Percentiles rank a stretch among this genome's conserved stretches.
Evolutionary conservation across 2,329 filamentous ascomycete genomes (phyloP).

Genomic region (Cadophora luteo-olivacea): DNA sequence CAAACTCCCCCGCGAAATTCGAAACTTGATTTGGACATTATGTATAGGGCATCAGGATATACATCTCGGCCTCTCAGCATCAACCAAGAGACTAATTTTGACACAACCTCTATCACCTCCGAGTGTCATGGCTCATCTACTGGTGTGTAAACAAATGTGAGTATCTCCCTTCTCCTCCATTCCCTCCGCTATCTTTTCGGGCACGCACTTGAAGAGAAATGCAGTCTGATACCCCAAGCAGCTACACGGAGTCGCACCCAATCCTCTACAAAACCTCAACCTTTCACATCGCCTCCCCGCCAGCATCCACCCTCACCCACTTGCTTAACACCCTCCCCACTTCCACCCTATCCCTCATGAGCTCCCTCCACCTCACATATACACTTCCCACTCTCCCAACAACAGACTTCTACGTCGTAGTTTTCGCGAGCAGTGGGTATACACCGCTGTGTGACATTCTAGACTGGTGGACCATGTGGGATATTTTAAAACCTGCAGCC

Average conservation of each 20-base stretch:
- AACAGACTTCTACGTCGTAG: not conserved
- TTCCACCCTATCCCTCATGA: not conserved
- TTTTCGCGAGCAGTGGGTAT: not conserved
- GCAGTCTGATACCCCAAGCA: not conserved
- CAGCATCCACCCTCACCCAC: not conserved
- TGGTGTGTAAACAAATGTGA: not conserved
- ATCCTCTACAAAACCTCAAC: not conserved
- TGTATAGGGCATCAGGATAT: not conserved
- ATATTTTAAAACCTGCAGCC: not conserved
- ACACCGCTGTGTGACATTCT: not conserved
- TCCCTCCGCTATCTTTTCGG: no score
- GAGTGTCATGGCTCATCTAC: not conserved
- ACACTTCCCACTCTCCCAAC: not conserved
- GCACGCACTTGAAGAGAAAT: not conserved
- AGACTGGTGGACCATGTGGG: not conserved
- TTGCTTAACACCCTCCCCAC: not conserved
- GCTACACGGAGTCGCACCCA: not conserved
- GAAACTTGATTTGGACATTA: not conserved
- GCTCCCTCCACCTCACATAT: not conserved
- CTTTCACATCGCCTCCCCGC: not conserved
- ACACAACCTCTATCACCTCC: not conserved
- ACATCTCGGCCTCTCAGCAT: not conserved
- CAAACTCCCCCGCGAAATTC: not conserved
- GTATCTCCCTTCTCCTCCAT: not conserved
- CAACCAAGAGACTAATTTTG: not conserved